Base-by-base conservation (phyloP, 441 rosid genomes). In the Populus trichocarpa region DNA sequence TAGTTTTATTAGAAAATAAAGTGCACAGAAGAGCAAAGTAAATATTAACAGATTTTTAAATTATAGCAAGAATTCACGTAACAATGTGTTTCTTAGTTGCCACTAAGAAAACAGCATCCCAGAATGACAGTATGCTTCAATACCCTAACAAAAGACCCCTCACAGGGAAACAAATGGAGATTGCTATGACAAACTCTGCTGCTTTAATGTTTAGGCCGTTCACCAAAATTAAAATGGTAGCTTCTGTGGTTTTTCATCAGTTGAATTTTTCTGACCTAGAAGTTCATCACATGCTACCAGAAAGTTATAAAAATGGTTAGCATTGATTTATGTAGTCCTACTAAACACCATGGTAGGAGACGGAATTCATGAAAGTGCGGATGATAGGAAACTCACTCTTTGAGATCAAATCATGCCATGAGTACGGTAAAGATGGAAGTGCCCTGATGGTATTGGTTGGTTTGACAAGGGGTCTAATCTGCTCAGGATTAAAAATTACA, bases 331-430 rank as follows among this genome's bases (percentile, higher is more conserved):
- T 4, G 46, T 14, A 75, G 16, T 25, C 26, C 28, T 18, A n/a
- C 23, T 12, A 9, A 20, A 36, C 38, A 38, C 32, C 28, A 57
- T 11, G 13, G 22, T 6, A 25, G 8, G 38, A 20, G 40, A 25
- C 18, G 0, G 20, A 46, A 46, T 46, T 46, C 57, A 46, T 46
- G 57, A 46, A 46, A 46, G 57, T 4, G 13, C 4, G 7, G 57
- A 13, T 46, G 57, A 46, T 13, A 14, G 57, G 35, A 74, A 72
- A 87, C 97, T 83, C 81, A 97, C 99, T 76, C 85, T 92, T 92
- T 80, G 99, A 97, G 82, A 97, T 72, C 1, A 97, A 35, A 88
- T 97, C 99, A 89, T 95, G 99, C 99, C 99, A 97, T 38, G 99
- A 90, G 83, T 97, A 97, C 5, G 1, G 53, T 85, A 90, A 77